A percentile compares a stretch with the other conserved stretches of the same genome.
Conservation (phyloP, 495 filamentous ascomycete species). For the Penicillium antarcticum region DNA sequence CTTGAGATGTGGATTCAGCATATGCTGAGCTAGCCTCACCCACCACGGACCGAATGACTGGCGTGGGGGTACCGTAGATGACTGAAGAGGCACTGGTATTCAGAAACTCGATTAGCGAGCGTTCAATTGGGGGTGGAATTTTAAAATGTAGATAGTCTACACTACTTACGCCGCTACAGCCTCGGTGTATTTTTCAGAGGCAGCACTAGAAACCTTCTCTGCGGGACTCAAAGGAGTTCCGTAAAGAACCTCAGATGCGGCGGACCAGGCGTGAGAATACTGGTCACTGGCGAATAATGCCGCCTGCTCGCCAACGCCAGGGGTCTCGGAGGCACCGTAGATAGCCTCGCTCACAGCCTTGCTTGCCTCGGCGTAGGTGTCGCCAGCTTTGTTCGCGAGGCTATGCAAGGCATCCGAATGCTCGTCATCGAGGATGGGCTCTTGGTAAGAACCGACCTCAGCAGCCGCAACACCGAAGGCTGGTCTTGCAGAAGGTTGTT, state of each 20-base stretch:
- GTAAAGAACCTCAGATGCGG: conserved; percentile 57
- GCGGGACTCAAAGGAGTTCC: conserved; percentile 50
- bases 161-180: conserved; percentile 59
- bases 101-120: conserved; percentile 1
- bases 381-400: conserved; percentile 47
- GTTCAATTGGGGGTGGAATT: neutral
- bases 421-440: conserved; percentile 46
- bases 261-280: conserved; percentile 53
- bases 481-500: conserved; percentile 1
- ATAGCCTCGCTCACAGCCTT: conserved; percentile 40
- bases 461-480: conserved; percentile 25
- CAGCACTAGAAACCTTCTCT: conserved; percentile 49
- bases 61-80: conserved; percentile 43
- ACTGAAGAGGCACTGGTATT: conserved; percentile 52
- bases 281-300: conserved; percentile 52
- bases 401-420: conserved; percentile 47
- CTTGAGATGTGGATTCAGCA: conserved; percentile 54
- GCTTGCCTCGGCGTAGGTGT: conserved; percentile 51
- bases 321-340: conserved; percentile 35
- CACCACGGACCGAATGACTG: conserved; percentile 44
- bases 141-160: neutral
- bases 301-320: conserved; percentile 40
- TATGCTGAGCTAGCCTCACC: conserved; percentile 48
- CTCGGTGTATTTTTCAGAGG: conserved; percentile 53
- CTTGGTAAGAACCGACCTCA: conserved; percentile 13